phyloP scores from a whole-genome alignment of 148 eudicot species.

The Hydrangea macrophylla region DNA sequence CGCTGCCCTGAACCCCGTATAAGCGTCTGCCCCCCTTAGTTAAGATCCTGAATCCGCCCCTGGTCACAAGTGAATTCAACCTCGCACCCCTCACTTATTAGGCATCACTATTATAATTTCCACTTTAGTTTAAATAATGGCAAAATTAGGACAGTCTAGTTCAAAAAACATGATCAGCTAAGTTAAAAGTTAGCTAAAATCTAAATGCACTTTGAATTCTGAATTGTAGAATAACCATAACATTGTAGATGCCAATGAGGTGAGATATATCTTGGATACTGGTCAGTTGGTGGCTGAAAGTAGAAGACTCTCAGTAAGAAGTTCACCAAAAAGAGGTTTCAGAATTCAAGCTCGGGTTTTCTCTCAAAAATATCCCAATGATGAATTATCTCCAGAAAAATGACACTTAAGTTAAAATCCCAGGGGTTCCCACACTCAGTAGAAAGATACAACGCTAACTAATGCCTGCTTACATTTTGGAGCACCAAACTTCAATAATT shows the following conservation, averaged over 20 bases:
- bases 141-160: not conserved
- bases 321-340: not conserved
- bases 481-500: not conserved
- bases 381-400: too few species aligned
- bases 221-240: not conserved
- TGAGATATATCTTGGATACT: not conserved
- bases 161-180: not conserved
- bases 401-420: too few species aligned
- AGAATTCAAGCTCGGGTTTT: not conserved
- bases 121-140: not conserved
- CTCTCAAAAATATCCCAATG: too few species aligned
- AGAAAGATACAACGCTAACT: too few species aligned
- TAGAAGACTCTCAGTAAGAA: not conserved
- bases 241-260: not conserved
- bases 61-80: not conserved
- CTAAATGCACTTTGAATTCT: not conserved
- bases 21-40: too few species aligned
- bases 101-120: not conserved
- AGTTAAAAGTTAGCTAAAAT: not conserved
- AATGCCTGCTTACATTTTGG: not conserved
- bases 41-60: too few species aligned
- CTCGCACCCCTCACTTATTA: not conserved
- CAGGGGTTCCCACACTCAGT: too few species aligned
- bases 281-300: not conserved
- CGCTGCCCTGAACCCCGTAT: too few species aligned